A percentile compares a stretch with the other conserved stretches of the same genome.
Conservation (phyloP, 2,329 filamentous ascomycete species). For the Cordyceps tenuipes region DNA sequence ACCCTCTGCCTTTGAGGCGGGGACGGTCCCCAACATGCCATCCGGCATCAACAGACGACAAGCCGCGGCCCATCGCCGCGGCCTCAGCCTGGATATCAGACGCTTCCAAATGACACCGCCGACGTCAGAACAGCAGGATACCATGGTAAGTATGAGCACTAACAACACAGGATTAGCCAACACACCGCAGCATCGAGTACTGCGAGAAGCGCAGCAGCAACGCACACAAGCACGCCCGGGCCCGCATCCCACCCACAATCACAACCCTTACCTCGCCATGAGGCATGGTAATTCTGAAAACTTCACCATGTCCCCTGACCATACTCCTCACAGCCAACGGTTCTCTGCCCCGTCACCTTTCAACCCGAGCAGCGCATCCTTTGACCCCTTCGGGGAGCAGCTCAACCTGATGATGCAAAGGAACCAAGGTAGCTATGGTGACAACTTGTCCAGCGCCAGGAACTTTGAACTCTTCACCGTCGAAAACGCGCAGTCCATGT, state of each 20-base stretch:
- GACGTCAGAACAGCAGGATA: constrained; percentile 22
- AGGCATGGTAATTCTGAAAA: constrained; percentile 37
- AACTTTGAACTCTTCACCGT: constrained; percentile 44
- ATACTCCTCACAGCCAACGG: constrained; percentile 44
- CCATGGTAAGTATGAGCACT: constrained; percentile 44
- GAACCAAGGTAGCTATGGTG: constrained; percentile 35
- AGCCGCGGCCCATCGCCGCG: constrained; percentile 60
- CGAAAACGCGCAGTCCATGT: constrained; percentile 39
- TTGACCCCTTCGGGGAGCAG: constrained; percentile 37
- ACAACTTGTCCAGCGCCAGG: constrained; percentile 33
- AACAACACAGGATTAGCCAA: constrained; percentile 49
- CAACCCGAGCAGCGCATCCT: constrained; percentile 35
- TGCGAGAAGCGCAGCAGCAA: constrained; percentile 88
- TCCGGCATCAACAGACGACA: constrained; percentile 31
- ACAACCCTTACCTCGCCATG: constrained; percentile 23
- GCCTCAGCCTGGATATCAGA: constrained; percentile 74
- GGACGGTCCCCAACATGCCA: constrained; percentile 60
- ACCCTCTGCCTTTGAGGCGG: constrained; percentile 66
- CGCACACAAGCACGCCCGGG: constrained; percentile 69
- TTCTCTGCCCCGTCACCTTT: constrained; percentile 40
- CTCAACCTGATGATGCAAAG: constrained; percentile 40
- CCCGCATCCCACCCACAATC: constrained; percentile 21
- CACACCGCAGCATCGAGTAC: constrained; percentile 58
- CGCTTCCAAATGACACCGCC: constrained; percentile 26
- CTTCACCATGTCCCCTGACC: constrained; percentile 49